A percentile compares a stretch with the other conserved stretches of the same genome.
These are phyloP conservation scores for Peterozyma toletana DNA, from an alignment of 805 yeast genomes.

Conservation along the genomic window DNA sequence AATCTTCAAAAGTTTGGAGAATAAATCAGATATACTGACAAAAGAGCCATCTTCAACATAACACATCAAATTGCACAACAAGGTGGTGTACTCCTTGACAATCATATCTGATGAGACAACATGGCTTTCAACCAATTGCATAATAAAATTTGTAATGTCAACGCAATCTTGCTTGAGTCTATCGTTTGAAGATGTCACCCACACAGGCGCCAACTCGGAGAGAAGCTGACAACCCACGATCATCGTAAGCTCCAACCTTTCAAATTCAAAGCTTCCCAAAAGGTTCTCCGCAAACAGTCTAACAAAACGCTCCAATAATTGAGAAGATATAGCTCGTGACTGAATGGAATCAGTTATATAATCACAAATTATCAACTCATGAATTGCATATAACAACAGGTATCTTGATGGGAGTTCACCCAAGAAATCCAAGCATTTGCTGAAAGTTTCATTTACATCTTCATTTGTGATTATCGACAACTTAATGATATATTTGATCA, in stretches of 20 bases:
- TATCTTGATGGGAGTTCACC: too few species aligned
- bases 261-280: constrained; percentile 21
- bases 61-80: constrained; percentile 24
- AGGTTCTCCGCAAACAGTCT: constrained; percentile 26
- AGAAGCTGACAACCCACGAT: constrained; percentile 25
- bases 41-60: constrained; percentile 6
- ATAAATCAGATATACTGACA: neutral
- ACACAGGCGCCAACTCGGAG: constrained; percentile 14
- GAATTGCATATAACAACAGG: too few species aligned
- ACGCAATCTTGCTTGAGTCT: constrained; percentile 31
- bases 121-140: constrained; percentile 29
- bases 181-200: constrained; percentile 18
- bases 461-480: too few species aligned
- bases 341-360: too few species aligned
- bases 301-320: constrained; percentile 12
- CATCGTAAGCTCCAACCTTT: constrained; percentile 33
- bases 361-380: too few species aligned
- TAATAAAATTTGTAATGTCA: constrained; percentile 42
- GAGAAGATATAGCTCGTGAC: neutral
- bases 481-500: too few species aligned
- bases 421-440: too few species aligned
- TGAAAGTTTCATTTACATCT: too few species aligned
- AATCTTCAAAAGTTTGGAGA: constrained; percentile 9
- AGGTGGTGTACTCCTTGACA: constrained; percentile 20
- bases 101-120: constrained; percentile 33